Conservation (phyloP, 768 basidiomycete species). For the Russula sp. region DNA sequence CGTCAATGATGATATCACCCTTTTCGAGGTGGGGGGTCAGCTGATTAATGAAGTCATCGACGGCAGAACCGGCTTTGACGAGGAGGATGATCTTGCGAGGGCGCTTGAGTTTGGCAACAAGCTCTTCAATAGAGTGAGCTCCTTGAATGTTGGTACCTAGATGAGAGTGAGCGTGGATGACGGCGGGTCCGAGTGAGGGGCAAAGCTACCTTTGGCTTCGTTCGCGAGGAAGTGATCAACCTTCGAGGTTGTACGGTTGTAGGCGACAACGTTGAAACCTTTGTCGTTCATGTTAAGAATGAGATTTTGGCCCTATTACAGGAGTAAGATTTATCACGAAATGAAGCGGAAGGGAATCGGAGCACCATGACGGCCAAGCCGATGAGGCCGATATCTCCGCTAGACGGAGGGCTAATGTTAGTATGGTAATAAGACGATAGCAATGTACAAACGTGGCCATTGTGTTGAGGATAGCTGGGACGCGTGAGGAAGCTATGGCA, state of each 20-base stretch:
- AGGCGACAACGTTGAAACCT: conserved; percentile 94
- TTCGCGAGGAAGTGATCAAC: conserved; percentile 94
- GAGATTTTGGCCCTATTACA: conserved; percentile 81
- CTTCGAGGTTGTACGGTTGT: conserved; percentile 95
- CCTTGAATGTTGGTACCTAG: conserved; percentile 93
- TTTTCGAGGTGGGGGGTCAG: conserved; percentile 85
- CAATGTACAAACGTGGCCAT: conserved; percentile 50
- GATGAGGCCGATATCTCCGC: conserved; percentile 97
- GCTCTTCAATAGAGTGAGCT: conserved; percentile 89
- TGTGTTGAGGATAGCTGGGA: conserved; percentile 31
- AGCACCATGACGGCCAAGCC: conserved; percentile 96
- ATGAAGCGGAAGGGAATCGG: conserved; percentile 21
- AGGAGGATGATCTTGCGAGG: conserved; percentile 98
- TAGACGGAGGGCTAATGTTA: conserved; percentile 30
- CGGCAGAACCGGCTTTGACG: conserved; percentile 95
- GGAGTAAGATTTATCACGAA: conserved; percentile 18
- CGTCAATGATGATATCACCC: conserved; percentile 99
- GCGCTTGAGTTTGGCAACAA: conserved; percentile 84
- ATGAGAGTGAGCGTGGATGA: conserved; percentile 22
- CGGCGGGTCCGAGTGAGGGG: conserved; percentile 24
- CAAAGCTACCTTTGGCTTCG: conserved; percentile 88
- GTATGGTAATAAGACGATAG: conserved; percentile 25
- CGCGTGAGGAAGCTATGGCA: conserved; percentile 28
- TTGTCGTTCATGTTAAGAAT: conserved; percentile 99
- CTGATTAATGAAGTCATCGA: conserved; percentile 91